Evolutionary conservation across 129 eudicot genomes (phyloP).

Genomic region (Escallonia herrerae): DNA sequence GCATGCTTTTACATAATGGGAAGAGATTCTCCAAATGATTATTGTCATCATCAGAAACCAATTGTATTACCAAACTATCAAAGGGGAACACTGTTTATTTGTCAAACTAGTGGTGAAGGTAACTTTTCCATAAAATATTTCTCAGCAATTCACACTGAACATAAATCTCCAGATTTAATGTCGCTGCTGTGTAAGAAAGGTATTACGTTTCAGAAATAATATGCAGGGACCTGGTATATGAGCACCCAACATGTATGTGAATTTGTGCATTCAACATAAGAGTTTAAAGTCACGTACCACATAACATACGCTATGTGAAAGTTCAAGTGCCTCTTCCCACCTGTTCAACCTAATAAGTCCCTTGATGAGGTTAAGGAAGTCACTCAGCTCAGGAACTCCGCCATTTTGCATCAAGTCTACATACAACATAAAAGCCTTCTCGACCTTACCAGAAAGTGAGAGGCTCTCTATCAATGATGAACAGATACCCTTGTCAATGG

Average conservation of each 20-base stretch:
- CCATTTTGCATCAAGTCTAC: conserved; percentile 59
- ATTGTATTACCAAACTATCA: too few relatives aligned
- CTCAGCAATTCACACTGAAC: background rate
- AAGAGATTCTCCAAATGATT: too few relatives aligned
- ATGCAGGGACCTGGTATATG: background rate
- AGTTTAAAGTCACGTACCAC: conserved; percentile 41
- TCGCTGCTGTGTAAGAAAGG: background rate
- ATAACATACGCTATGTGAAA: conserved; percentile 56
- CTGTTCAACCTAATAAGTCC: conserved; percentile 58
- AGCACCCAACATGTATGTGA: conserved; percentile 1
- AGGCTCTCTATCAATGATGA: conserved; percentile 65
- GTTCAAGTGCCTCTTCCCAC: conserved; percentile 78
- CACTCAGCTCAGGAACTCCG: conserved; percentile 44
- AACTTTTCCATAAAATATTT: background rate
- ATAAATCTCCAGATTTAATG: too few relatives aligned
- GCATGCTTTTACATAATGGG: too few relatives aligned
- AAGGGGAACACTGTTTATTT: background rate
- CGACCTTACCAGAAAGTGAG: conserved; percentile 50
- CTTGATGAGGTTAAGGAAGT: conserved; percentile 52
- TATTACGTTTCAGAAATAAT: background rate
- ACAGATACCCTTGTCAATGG: conserved; percentile 25
- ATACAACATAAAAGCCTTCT: conserved; percentile 69
- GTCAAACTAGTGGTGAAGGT: background rate
- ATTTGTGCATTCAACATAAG: conserved; percentile 1
- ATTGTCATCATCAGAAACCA: too few relatives aligned